These are phyloP conservation scores for Hypocrella siamensis DNA, from an alignment of 2,329 filamentous ascomycete species.

Conservation along the genomic window DNA sequence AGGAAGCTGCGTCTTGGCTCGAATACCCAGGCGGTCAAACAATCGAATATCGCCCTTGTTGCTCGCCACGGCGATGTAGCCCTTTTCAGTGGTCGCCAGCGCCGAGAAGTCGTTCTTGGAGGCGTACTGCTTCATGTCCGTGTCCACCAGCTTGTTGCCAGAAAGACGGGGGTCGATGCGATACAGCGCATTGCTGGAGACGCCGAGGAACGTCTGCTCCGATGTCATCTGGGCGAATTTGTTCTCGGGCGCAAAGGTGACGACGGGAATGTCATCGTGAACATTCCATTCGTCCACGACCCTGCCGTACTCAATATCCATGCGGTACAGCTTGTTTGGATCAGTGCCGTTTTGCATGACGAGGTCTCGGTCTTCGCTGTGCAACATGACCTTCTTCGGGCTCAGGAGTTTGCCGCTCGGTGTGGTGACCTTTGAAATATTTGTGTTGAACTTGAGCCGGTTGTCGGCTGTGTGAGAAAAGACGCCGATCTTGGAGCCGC, in stretches of 20 bases:
- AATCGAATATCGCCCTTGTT: slow-evolving; percentile 96
- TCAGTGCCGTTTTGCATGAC: slow-evolving; percentile 72
- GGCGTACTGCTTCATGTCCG: slow-evolving; percentile 85
- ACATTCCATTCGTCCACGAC: slow-evolving; percentile 98
- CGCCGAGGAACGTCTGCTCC: slow-evolving; percentile 87
- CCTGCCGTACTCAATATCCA: slow-evolving; percentile 97
- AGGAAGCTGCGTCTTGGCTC: slow-evolving; percentile 93
- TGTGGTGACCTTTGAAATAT: slow-evolving; percentile 89
- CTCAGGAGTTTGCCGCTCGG: slow-evolving; percentile 77
- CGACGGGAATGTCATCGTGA: slow-evolving; percentile 87
- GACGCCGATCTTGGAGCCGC: slow-evolving; percentile 94
- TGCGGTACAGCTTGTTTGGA: slow-evolving; percentile 83
- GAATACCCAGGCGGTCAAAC: slow-evolving; percentile 91
- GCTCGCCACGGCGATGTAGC: slow-evolving; percentile 89
- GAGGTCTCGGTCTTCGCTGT: slow-evolving; percentile 79
- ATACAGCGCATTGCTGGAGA: slow-evolving; percentile 85
- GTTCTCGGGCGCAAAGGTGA: slow-evolving; percentile 85
- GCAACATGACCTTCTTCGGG: slow-evolving; percentile 93
- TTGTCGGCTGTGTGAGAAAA: slow-evolving; percentile 95
- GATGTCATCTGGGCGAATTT: slow-evolving; percentile 97
- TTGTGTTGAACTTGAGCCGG: slow-evolving; percentile 88
- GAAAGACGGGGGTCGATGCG: slow-evolving; percentile 81
- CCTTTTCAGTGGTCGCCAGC: slow-evolving; percentile 86
- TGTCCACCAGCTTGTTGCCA: slow-evolving; percentile 84
- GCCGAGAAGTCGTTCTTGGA: slow-evolving; percentile 98